Evolutionary conservation across 208 protist genomes (phyloP).

Genomic region (Trypanosoma cruzi): DNA sequence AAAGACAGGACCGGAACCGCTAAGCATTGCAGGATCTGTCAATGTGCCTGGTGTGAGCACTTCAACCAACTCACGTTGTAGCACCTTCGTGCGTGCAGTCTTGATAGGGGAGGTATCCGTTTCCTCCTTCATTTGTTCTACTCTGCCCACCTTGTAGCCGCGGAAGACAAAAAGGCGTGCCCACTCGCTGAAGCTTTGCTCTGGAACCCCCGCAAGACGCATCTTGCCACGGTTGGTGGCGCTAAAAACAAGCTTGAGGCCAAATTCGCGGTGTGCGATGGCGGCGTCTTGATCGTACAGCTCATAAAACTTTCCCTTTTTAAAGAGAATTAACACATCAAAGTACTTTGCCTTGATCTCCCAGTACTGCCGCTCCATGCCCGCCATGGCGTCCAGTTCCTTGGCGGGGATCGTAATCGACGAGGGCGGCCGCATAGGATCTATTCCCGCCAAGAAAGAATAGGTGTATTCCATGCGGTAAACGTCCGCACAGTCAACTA

Average conservation of each 20-base stretch:
- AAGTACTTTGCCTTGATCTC: slow-evolving; percentile 93
- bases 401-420: slow-evolving; percentile 82
- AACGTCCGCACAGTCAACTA: slow-evolving; percentile 38
- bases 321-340: slow-evolving; percentile 96
- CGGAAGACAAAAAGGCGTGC: slow-evolving; percentile 91
- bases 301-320: slow-evolving; percentile 97
- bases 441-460: slow-evolving; percentile 74
- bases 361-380: slow-evolving; percentile 97
- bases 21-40: slow-evolving; percentile 83
- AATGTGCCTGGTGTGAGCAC: slow-evolving; percentile 94
- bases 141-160: slow-evolving; percentile 93
- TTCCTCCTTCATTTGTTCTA: slow-evolving; percentile 92
- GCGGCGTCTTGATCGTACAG: slow-evolving; percentile 95
- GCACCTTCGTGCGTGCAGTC: slow-evolving; percentile 42
- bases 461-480: slow-evolving; percentile 66
- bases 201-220: slow-evolving; percentile 93
- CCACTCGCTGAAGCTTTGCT: slow-evolving; percentile 92
- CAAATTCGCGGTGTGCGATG: slow-evolving; percentile 92
- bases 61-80: slow-evolving; percentile 87
- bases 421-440: slow-evolving; percentile 47
- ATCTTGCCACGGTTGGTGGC: slow-evolving; percentile 90
- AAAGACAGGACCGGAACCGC: slow-evolving; percentile 69
- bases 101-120: slow-evolving; percentile 21
- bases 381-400: slow-evolving; percentile 80
- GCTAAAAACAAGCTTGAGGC: slow-evolving; percentile 93